Evolutionary conservation across 2,329 filamentous ascomycete genomes (phyloP), one percentile per base, ranked within the genome.

Genomic region (Ceratocystis lukuohia): DNA sequence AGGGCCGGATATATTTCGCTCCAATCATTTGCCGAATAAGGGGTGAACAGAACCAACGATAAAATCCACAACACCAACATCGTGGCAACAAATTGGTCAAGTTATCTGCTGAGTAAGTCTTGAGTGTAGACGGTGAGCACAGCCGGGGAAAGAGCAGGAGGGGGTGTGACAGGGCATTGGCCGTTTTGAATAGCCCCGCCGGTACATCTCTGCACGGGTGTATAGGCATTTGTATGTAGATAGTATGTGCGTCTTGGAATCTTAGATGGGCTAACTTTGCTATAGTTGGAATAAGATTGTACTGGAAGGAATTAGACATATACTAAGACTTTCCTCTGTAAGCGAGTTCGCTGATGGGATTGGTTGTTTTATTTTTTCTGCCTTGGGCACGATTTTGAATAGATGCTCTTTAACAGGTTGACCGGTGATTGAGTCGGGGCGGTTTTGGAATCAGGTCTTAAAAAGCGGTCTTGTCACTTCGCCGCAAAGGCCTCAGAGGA

Each of bases 381-480:
- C 28, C 53, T 59, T 17, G 33, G 33, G 53, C 28, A 8, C 33
- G 2, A 10, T 53, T 20, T 59, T 59, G 53, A 8, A 59, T 25
- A 17, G 53, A 17, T 30, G 25, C 53, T 28, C 53, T 33, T 37
- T 12, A 37, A 25, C 12, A 59, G n/a, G 53, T n/a, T 30, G 53
- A n/a, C 53, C 5, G 53, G 20, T 30, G 53, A 33, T 17, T 7
- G 28, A 59, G 25, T 30, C 53, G 25, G 25, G 53, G 53, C 25
- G 12, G 53, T 33, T 59, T 59, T 37, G 25, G 53, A 33, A 59
- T 59, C 12, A 59, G 53, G 53, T 17, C 53, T 59, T 59, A 33
- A 37, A 59, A 59, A 59, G 25, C 53, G 28, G 53, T 59, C 53
- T 59, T 59, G 53, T 59, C 53, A 59, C 5, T 37, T 25, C 15